These are phyloP conservation scores for Dactylonectria macrodidyma DNA, from an alignment of 2,329 filamentous ascomycete species.

Conservation along the genomic window DNA sequence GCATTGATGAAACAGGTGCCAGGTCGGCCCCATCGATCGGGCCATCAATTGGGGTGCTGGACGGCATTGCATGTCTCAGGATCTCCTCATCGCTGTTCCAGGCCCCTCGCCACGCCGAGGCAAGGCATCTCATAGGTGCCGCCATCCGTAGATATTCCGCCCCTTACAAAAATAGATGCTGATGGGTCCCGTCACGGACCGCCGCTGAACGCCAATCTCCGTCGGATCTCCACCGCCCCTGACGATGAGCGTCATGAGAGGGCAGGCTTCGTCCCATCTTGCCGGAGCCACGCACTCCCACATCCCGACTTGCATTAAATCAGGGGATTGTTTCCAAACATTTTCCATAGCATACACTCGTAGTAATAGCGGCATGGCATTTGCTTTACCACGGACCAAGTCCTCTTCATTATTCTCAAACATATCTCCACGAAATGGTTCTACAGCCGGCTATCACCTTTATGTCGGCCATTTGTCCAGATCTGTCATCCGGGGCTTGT, in stretches of 20 bases:
- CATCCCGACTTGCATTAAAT: slow-evolving; percentile 30
- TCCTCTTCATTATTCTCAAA: slow-evolving; percentile 16
- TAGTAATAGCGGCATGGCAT: not conserved
- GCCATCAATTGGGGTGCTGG: not conserved
- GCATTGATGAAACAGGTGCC: slow-evolving; percentile 24
- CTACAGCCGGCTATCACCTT: slow-evolving; percentile 13
- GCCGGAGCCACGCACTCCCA: slow-evolving; percentile 20
- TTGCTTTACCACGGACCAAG: slow-evolving; percentile 13
- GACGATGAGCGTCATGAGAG: slow-evolving; percentile 11
- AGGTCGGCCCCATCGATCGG: slow-evolving; percentile 13
- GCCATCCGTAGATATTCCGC: slow-evolving; percentile 5
- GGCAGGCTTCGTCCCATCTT: slow-evolving; percentile 22
- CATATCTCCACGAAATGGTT: slow-evolving; percentile 13
- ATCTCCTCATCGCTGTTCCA: slow-evolving; percentile 16
- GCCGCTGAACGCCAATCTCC: slow-evolving; percentile 30
- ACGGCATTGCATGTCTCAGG: slow-evolving; percentile 22
- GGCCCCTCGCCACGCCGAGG: slow-evolving; percentile 26
- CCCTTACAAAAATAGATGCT: slow-evolving; percentile 29
- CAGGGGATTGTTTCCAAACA: slow-evolving; percentile 30
- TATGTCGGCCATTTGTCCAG: slow-evolving; percentile 19
- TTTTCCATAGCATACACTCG: slow-evolving; percentile 2
- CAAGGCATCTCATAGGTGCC: slow-evolving; percentile 11
- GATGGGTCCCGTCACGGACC: slow-evolving; percentile 8
- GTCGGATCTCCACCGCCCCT: slow-evolving; percentile 31
- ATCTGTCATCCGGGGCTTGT: slow-evolving; percentile 11